These are phyloP conservation scores for Multifurca ochricompacta DNA, from an alignment of 768 basidiomycete species.

Conservation along the genomic window DNA sequence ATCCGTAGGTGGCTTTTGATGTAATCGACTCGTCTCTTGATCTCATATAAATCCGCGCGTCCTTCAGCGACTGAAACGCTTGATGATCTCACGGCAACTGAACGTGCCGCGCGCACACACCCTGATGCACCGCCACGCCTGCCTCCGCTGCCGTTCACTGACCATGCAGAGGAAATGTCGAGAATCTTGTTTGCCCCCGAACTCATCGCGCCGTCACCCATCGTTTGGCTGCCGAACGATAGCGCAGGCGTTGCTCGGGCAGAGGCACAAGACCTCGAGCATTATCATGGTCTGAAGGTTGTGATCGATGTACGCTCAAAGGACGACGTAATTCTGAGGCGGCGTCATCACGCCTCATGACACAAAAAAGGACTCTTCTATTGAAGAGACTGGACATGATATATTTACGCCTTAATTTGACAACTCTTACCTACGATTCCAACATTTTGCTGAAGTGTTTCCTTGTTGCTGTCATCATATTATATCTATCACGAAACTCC, in stretches of 20 bases:
- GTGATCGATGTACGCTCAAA: conserved; percentile 58
- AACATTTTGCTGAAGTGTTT: not conserved
- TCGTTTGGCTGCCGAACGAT: conserved; percentile 84
- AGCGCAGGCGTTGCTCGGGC: conserved; percentile 62
- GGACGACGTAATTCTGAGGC: conserved; percentile 42
- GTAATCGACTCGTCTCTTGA: not conserved
- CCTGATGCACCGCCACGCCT: conserved; percentile 70
- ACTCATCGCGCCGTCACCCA: conserved; percentile 65
- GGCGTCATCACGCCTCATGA: conserved; percentile 19
- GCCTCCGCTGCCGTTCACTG: conserved; percentile 59
- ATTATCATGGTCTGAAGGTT: conserved; percentile 62
- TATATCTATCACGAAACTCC: not conserved
- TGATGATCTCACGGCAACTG: conserved; percentile 75
- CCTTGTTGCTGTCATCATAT: not conserved
- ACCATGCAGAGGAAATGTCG: conserved; percentile 71
- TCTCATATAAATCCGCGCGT: not conserved
- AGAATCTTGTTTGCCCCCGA: conserved; percentile 78
- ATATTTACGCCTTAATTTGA: conserved; percentile 8
- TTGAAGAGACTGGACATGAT: conserved; percentile 6
- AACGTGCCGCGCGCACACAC: conserved; percentile 68
- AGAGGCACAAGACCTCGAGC: conserved; percentile 69
- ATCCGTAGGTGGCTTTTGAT: conserved; percentile 43
- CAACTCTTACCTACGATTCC: not conserved
- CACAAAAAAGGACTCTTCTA: not conserved
- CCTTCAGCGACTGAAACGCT: conserved; percentile 59